These are phyloP conservation scores for Akebia trifoliata DNA, from an alignment of 164 flowering plant species.

Conservation along the genomic window DNA sequence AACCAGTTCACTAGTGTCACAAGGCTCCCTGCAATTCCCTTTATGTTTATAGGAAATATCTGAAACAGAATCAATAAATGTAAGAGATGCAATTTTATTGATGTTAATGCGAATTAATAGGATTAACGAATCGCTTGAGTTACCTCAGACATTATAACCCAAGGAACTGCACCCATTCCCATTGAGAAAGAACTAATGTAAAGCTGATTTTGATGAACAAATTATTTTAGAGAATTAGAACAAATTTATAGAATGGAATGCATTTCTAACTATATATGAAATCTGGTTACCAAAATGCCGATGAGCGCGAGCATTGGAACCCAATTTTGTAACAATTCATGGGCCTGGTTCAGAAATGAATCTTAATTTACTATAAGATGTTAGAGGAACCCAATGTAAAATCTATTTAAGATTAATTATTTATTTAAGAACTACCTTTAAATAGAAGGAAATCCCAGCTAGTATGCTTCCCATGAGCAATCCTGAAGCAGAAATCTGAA, in stretches of 20 bases:
- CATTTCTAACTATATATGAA: no score
- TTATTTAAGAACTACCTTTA: no score
- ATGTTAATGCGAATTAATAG: no score
- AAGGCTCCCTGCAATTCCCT: slow-evolving; percentile 25
- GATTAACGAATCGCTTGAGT: no score
- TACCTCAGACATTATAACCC: slow-evolving; percentile 98
- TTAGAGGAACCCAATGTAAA: no score
- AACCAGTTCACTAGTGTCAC: slow-evolving; percentile 22
- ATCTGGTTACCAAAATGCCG: slow-evolving; percentile 67
- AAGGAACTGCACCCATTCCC: slow-evolving; percentile 92
- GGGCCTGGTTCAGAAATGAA: slow-evolving; percentile 35
- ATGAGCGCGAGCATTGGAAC: slow-evolving; percentile 55
- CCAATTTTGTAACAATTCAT: slow-evolving; percentile 32
- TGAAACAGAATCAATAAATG: slow-evolving; percentile 7
- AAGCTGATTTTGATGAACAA: no score
- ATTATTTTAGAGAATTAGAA: no score
- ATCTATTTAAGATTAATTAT: not conserved
- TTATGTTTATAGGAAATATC: slow-evolving; percentile 26
- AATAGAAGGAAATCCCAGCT: slow-evolving; percentile 53
- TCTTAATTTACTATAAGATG: not conserved
- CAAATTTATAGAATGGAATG: not conserved
- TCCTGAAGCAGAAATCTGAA: slow-evolving; percentile 71
- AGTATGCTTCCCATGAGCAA: slow-evolving; percentile 51
- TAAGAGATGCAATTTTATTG: no score
- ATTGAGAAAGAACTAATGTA: slow-evolving; percentile 64